These are phyloP conservation scores for Cutaneotrichosporon sp. DNA, from an alignment of 1,284 basidiomycete species.

Conservation along the genomic window DNA sequence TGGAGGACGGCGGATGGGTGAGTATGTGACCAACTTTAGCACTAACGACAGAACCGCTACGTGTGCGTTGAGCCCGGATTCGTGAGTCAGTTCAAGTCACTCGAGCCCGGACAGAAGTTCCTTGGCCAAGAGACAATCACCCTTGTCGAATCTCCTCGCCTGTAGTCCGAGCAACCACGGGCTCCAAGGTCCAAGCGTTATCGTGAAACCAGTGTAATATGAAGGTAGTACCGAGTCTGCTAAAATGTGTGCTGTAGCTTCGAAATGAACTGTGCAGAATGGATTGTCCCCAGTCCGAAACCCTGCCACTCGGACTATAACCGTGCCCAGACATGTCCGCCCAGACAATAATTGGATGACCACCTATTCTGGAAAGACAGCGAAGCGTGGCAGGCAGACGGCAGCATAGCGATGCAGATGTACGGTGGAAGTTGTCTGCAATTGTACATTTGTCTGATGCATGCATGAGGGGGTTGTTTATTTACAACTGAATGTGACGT, in stretches of 20 bases:
- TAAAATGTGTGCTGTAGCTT: background rate
- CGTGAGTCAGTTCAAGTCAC: slow-evolving; percentile 57
- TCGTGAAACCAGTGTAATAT: slow-evolving; percentile 1
- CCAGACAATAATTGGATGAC: too few relatives aligned
- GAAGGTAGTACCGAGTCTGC: background rate
- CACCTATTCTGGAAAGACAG: background rate
- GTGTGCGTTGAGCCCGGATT: slow-evolving; percentile 84
- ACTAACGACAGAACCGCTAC: slow-evolving; percentile 63
- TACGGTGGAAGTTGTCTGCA: too few relatives aligned
- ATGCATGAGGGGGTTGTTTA: background rate
- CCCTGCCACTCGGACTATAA: too few relatives aligned
- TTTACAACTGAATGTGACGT: background rate
- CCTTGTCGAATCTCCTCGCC: slow-evolving; percentile 32
- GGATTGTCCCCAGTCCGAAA: background rate
- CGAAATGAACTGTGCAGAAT: background rate
- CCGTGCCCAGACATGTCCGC: background rate
- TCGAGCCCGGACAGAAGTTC: slow-evolving; percentile 68
- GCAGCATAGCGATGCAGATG: too few relatives aligned
- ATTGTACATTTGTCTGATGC: background rate
- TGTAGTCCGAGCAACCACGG: background rate
- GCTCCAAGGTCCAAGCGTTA: background rate
- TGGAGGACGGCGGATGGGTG: slow-evolving; percentile 83
- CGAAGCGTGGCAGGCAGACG: too few relatives aligned
- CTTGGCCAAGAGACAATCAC: slow-evolving; percentile 67
- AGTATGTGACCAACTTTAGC: slow-evolving; percentile 31